Base-by-base conservation (phyloP, 1,284 basidiomycete genomes). In the Rhodotorula sp. region DNA sequence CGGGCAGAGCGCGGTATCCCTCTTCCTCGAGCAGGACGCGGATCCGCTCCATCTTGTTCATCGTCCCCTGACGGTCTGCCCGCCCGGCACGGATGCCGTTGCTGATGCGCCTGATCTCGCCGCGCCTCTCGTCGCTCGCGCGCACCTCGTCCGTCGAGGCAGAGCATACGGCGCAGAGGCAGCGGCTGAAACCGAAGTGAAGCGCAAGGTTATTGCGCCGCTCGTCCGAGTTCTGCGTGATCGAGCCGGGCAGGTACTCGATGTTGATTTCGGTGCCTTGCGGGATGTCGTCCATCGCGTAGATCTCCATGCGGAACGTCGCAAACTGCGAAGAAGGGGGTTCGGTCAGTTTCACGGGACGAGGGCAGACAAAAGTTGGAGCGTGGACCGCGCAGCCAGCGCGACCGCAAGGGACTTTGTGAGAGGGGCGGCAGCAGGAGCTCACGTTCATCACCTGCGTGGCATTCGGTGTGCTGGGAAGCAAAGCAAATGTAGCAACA, bases 271-370 rank as follows among this genome's bases (percentile, higher is more conserved):
- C 78, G 7, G 68, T 41, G 13, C 53, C 52, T 13, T 50, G 9
- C n/a, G 68, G 34, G 41, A 79, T 73, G 34, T 45, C 25, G 10
- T 73, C 62, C 12, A 74, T 71, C 27, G 78, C 68, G 65, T 74
- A 79, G 16, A 78, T 74, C 49, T 78, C 75, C 77, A 79, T 78
- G 44, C 73, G 68, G 14, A 79, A 71, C 16, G 73, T 76, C 44
- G 56, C 45, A 61, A 74, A 78, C 67, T 79, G 71, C 49, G 17
- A 8, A 9, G 9, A 42, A 19, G 13, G 13, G 4, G 49, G 34
- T 4, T 45, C n/a, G 21, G 50, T 41, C 17, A n/a, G 34, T 9
- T 0, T 57, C 8, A 2, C 1, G 19, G 7, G 1, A 10, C 21
- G 23, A 27, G 0, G 42, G 44, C 14, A 7, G 25, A 23, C 23